A percentile compares a stretch with the other conserved stretches of the same genome.
phyloP scores from a whole-genome alignment of 352 stramenopile genomes.

The Phytophthora aleatoria region DNA sequence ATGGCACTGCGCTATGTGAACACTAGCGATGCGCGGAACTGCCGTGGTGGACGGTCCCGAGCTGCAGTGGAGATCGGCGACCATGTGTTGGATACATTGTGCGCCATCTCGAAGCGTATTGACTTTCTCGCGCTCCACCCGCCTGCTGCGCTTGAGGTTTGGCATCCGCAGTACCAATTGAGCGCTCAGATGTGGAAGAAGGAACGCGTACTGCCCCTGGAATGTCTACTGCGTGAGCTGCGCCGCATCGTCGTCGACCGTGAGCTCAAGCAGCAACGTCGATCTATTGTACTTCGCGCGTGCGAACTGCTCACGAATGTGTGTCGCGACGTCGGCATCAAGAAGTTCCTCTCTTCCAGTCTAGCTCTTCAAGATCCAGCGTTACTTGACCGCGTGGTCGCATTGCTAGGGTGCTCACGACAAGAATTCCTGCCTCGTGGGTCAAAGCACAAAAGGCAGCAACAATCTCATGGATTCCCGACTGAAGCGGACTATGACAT shows the following conservation, averaged over 20 bases:
- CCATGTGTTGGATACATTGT: slow-evolving; percentile 78
- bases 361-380: slow-evolving; percentile 43
- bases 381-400: slow-evolving; percentile 60
- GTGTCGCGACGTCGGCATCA: slow-evolving; percentile 57
- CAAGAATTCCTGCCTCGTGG: slow-evolving; percentile 51
- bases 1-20: slow-evolving; percentile 54
- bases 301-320: slow-evolving; percentile 71
- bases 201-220: slow-evolving; percentile 59
- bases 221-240: slow-evolving; percentile 66
- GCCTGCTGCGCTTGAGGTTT: slow-evolving; percentile 53
- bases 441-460: slow-evolving; percentile 32
- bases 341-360: slow-evolving; percentile 49
- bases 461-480: slow-evolving; percentile 30
- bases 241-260: slow-evolving; percentile 42
- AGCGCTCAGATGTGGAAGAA: slow-evolving; percentile 66
- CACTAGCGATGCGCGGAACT: slow-evolving; percentile 30
- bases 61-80: slow-evolving; percentile 59
- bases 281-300: slow-evolving; percentile 60
- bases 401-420: slow-evolving; percentile 52
- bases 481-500: slow-evolving; percentile 54
- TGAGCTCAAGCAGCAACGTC: slow-evolving; percentile 43
- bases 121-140: slow-evolving; percentile 72
- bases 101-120: slow-evolving; percentile 69
- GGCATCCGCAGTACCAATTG: slow-evolving; percentile 66
- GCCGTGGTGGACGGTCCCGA: slow-evolving; percentile 25